A percentile compares a stretch with the other conserved stretches of the same genome.
These are phyloP conservation scores for Cinnamomum micranthum DNA, from an alignment of 164 flowering plant species.

Conservation along the genomic window DNA sequence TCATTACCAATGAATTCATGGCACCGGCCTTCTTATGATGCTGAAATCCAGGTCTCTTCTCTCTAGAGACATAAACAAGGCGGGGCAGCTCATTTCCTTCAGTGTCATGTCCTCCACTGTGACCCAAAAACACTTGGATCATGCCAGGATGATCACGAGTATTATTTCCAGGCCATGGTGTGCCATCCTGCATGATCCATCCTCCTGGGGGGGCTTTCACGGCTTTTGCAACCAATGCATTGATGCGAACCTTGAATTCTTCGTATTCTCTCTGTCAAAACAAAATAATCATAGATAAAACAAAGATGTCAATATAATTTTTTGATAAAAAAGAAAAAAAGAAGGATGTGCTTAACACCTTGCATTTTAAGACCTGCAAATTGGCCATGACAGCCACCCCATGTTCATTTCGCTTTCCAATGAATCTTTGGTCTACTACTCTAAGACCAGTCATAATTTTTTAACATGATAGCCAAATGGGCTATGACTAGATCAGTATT, in stretches of 20 bases:
- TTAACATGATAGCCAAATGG: too few relatives aligned
- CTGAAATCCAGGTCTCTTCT: slow-evolving; percentile 94
- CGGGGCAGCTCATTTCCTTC: slow-evolving; percentile 96
- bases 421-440: too few relatives aligned
- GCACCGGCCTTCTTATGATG: slow-evolving; percentile 99
- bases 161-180: slow-evolving; percentile 99
- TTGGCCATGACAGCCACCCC: too few relatives aligned
- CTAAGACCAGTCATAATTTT: too few relatives aligned
- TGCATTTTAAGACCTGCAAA: too few relatives aligned
- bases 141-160: slow-evolving; percentile 94
- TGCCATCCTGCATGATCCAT: slow-evolving; percentile 98
- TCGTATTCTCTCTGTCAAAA: slow-evolving; percentile 83
- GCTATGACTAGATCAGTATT: too few relatives aligned
- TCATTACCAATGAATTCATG: slow-evolving; percentile 87
- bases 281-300: not conserved
- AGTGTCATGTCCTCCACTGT: slow-evolving; percentile 77
- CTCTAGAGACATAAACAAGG: slow-evolving; percentile 93
- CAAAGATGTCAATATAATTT: too few relatives aligned
- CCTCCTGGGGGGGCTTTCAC: slow-evolving; percentile 75
- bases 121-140: slow-evolving; percentile 96
- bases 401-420: too few relatives aligned
- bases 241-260: slow-evolving; percentile 87
- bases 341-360: too few relatives aligned
- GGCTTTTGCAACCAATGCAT: slow-evolving; percentile 85
- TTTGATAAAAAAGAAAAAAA: too few relatives aligned